Evolutionary conservation across 2,329 filamentous ascomycete genomes (phyloP).

Genomic region (Trichothecium sympodiale): DNA sequence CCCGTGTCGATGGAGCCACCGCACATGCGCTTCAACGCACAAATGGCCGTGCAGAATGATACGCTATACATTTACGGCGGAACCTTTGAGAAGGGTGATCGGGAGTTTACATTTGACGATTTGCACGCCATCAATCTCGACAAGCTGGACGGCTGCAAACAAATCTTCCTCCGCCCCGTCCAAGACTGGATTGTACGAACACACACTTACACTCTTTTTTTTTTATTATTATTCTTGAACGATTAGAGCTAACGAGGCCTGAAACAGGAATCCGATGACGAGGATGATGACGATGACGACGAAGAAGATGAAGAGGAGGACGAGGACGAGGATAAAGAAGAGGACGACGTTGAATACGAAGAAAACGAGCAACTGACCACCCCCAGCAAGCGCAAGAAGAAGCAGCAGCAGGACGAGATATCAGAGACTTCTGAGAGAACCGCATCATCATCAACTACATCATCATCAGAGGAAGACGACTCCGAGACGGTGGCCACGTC

Average conservation of each 20-base stretch:
- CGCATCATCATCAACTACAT: too few relatives aligned
- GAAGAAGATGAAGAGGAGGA: constrained; percentile 45
- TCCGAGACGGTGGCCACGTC: constrained; percentile 36
- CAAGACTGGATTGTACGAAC: constrained; percentile 65
- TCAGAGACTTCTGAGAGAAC: constrained; percentile 25
- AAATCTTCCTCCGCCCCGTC: constrained; percentile 77
- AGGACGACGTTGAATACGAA: constrained; percentile 37
- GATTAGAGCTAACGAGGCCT: too few relatives aligned
- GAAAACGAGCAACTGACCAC: constrained; percentile 32
- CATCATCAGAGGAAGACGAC: too few relatives aligned
- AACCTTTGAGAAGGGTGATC: constrained; percentile 88
- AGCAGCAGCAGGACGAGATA: constrained; percentile 27
- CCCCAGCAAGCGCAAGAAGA: constrained; percentile 47
- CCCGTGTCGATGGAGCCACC: constrained; percentile 71
- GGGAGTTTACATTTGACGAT: constrained; percentile 93
- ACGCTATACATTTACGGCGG: constrained; percentile 90
- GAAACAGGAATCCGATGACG: constrained; percentile 45
- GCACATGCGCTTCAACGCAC: constrained; percentile 82
- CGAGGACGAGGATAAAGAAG: constrained; percentile 38
- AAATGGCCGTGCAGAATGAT: constrained; percentile 84
- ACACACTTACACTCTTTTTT: constrained; percentile 11
- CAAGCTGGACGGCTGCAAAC: constrained; percentile 86
- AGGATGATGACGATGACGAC: constrained; percentile 51
- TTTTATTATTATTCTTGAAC: constrained; percentile 15
- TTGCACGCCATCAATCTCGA: constrained; percentile 88